Conservation (phyloP, 1,284 basidiomycete genomes). For the Microbotryum intermedium region DNA sequence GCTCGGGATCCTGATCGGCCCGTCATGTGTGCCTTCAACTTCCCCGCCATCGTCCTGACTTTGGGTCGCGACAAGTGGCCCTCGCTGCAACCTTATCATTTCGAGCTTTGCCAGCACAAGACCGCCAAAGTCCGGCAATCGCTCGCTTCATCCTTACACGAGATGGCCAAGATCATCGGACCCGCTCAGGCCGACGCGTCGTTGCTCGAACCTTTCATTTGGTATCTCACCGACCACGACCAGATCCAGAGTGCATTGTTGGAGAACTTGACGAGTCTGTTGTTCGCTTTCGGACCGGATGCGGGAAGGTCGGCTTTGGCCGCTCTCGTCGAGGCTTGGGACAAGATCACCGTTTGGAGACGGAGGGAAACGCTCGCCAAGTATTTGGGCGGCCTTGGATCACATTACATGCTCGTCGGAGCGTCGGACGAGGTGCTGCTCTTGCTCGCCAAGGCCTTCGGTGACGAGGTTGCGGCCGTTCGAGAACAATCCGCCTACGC, state of each 20-base stretch:
- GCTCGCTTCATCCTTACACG: constrained; percentile 78
- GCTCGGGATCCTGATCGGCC: constrained; percentile 19
- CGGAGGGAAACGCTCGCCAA: constrained; percentile 63
- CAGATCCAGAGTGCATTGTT: constrained; percentile 54
- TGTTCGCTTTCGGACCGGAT: constrained; percentile 27
- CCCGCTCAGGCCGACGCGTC: constrained; percentile 59
- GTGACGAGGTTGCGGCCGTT: constrained; percentile 74
- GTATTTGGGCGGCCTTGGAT: constrained; percentile 49
- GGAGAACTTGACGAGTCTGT: constrained; percentile 40
- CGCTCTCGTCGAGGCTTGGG: constrained; percentile 55
- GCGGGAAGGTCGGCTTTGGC: constrained; percentile 51
- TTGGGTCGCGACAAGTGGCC: constrained; percentile 68
- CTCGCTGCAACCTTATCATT: constrained; percentile 63
- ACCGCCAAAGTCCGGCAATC: constrained; percentile 56
- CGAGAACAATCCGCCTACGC: constrained; percentile 62
- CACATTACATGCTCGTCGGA: constrained; percentile 34
- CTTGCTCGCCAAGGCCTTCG: constrained; percentile 57
- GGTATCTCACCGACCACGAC: constrained; percentile 50
- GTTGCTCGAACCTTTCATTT: constrained; percentile 65
- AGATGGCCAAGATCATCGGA: constrained; percentile 78
- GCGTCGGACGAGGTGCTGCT: constrained; percentile 40
- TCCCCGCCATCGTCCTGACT: constrained; percentile 81
- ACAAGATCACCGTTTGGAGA: constrained; percentile 65
- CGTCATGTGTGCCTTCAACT: constrained; percentile 63
- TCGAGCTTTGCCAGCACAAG: constrained; percentile 48